Conservation (phyloP, 2,329 filamentous ascomycete genomes). For the Didymella lethalis region DNA sequence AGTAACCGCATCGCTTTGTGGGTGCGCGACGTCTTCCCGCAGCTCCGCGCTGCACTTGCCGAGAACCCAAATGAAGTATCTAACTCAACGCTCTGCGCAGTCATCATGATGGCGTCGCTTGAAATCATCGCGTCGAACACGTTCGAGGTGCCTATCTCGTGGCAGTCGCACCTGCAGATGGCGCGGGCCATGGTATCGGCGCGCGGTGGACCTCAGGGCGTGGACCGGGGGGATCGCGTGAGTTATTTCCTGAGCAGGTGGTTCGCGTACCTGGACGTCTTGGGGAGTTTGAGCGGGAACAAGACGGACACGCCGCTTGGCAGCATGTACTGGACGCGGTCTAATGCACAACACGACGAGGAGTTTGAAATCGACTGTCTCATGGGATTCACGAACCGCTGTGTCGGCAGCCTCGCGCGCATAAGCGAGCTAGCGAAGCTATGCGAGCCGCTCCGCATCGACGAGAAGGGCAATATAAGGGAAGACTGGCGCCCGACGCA, state of each 20-base stretch:
- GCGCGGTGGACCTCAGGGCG: conserved; percentile 66
- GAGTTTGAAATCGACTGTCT: conserved; percentile 80
- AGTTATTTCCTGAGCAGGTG: conserved; percentile 80
- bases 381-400: conserved; percentile 77
- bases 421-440: conserved; percentile 74
- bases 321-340: conserved; percentile 52
- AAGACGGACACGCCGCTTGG: conserved; percentile 54
- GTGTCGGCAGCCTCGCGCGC: conserved; percentile 73
- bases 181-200: conserved; percentile 78
- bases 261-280: conserved; percentile 84
- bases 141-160: conserved; percentile 80
- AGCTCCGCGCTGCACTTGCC: conserved; percentile 71
- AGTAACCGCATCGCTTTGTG: conserved; percentile 79
- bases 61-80: conserved; percentile 62
- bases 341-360: conserved; percentile 63
- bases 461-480: conserved; percentile 59
- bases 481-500: conserved; percentile 66
- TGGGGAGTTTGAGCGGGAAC: conserved; percentile 73
- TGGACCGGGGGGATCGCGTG: conserved; percentile 60
- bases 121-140: conserved; percentile 84
- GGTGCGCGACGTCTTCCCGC: conserved; percentile 80
- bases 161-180: conserved; percentile 80
- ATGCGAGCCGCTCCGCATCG: conserved; percentile 72
- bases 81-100: conserved; percentile 77
- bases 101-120: conserved; percentile 83